Evolutionary conservation across 768 basidiomycete genomes (phyloP).

Genomic region (Serendipita vermifera): DNA sequence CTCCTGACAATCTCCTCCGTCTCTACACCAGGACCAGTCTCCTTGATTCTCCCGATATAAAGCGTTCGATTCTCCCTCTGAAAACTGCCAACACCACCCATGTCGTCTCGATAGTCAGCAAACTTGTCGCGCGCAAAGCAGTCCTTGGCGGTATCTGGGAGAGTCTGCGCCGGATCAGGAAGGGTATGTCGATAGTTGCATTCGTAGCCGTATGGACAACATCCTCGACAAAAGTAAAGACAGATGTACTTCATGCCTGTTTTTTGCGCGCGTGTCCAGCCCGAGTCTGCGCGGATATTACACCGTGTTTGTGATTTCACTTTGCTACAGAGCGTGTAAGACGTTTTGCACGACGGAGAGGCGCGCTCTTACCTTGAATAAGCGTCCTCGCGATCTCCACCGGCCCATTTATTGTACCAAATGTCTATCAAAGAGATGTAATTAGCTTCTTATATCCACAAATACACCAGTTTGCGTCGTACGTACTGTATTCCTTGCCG

Average conservation of each 20-base stretch:
- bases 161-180: constrained; percentile 49
- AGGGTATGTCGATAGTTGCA: constrained; percentile 92
- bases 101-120: constrained; percentile 93
- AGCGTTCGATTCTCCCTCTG: constrained; percentile 86
- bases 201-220: constrained; percentile 97
- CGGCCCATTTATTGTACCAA: constrained; percentile 99
- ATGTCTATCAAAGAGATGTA: constrained; percentile 44
- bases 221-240: constrained; percentile 90
- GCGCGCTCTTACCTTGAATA: constrained; percentile 68
- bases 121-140: constrained; percentile 97
- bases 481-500: constrained; percentile 91
- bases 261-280: constrained; percentile 89
- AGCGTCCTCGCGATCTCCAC: constrained; percentile 91
- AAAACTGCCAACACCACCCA: constrained; percentile 98
- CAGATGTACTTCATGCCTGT: constrained; percentile 88
- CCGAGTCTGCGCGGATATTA: constrained; percentile 74
- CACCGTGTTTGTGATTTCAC: constrained; percentile 89
- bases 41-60: constrained; percentile 89
- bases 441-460: not conserved
- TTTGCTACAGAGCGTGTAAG: constrained; percentile 43
- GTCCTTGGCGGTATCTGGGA: constrained; percentile 90
- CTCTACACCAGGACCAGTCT: constrained; percentile 76
- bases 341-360: not conserved
- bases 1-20: constrained; percentile 81
- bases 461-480: not conserved